Evolutionary conservation across 805 yeast genomes (phyloP).

Genomic region (Candida vaughaniae): DNA sequence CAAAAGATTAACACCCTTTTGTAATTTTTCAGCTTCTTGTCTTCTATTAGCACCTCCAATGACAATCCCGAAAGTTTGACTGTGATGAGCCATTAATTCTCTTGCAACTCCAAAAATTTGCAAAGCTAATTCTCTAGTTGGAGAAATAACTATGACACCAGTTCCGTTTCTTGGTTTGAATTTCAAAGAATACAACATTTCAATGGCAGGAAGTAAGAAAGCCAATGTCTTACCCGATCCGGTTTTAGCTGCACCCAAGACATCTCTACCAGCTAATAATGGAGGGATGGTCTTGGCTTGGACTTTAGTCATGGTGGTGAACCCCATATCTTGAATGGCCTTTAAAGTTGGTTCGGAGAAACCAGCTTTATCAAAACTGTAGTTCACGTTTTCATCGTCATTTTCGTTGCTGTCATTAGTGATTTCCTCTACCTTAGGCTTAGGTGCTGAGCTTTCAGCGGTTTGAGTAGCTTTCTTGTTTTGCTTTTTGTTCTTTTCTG

Average conservation of each 20-base stretch:
- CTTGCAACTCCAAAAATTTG: conserved; percentile 98
- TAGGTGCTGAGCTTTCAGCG: conserved; percentile 25
- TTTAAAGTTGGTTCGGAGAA: conserved; percentile 80
- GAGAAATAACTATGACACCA: conserved; percentile 93
- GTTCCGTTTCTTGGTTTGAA: conserved; percentile 98
- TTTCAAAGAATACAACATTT: conserved; percentile 81
- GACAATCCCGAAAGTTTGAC: conserved; percentile 94
- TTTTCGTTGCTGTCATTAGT: conserved; percentile 15
- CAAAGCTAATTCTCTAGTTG: conserved; percentile 95
- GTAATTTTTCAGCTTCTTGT: conserved; percentile 93
- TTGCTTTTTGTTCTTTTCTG: conserved; percentile 31
- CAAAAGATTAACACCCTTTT: conserved; percentile 88
- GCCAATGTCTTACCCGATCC: conserved; percentile 99
- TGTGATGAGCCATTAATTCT: conserved; percentile 84
- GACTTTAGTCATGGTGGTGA: conserved; percentile 86
- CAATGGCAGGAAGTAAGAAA: conserved; percentile 93
- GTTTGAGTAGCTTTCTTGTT: conserved; percentile 5
- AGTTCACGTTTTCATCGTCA: conserved; percentile 31
- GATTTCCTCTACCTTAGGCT: conserved; percentile 23
- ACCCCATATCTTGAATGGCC: conserved; percentile 87
- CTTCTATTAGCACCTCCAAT: conserved; percentile 99
- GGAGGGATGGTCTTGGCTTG: conserved; percentile 98
- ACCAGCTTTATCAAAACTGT: conserved; percentile 42
- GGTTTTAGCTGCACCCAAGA: conserved; percentile 98
- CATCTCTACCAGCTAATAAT: conserved; percentile 92